Evolutionary conservation across 768 basidiomycete genomes (phyloP), one percentile per base, ranked within the genome.

Genomic region (Lactifluus volemus): DNA sequence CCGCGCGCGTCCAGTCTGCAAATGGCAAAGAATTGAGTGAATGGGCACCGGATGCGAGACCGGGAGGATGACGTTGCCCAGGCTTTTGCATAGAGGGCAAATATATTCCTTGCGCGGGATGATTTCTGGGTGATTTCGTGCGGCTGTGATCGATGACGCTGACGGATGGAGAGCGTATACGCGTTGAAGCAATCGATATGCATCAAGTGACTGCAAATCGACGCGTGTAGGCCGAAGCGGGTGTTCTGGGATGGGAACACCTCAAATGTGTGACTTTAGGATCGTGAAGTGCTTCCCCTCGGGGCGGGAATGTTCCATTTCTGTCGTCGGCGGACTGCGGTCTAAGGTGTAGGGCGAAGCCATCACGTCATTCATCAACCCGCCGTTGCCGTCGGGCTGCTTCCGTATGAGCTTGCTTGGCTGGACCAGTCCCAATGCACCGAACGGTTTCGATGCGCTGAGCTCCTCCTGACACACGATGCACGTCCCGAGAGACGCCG

Each of bases 381-480:
- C 60, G 44, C 75, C 73, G 17, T 83, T 80, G 21, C 78, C 79
- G 66, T 91, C 86, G 2, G 86, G 89, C 65, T 88, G 86, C 42
- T 83, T 82, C 49, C 96, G 82, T 17, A 98, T 77, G 48, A 94
- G 74, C 49, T 89, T 80, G 71, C 94, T 95, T 0, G 95, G 88
- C 68, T 98, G 96, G 7, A 99, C 70, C 49, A 95, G 76, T 1
- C 89, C 92, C 17, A 99, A 81, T 34, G 83, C 82, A 5, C 97
- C 97, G 71, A 97, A 98, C 0, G 89, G 77, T 61, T 81, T 80
- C 15, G 79, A 73, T 2, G 79, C 69, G 65, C 84, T 88, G 54
- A 98, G 81, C 62, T 94, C 91, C 70, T 98, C 97, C 70, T 98
- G 97, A 67, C 97, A 99, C 10, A 98, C 94, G 63, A 99, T 98